phyloP scores from a whole-genome alignment of 2,329 filamentous ascomycete genomes.

The Hymenotorrendiella dingleyae region DNA sequence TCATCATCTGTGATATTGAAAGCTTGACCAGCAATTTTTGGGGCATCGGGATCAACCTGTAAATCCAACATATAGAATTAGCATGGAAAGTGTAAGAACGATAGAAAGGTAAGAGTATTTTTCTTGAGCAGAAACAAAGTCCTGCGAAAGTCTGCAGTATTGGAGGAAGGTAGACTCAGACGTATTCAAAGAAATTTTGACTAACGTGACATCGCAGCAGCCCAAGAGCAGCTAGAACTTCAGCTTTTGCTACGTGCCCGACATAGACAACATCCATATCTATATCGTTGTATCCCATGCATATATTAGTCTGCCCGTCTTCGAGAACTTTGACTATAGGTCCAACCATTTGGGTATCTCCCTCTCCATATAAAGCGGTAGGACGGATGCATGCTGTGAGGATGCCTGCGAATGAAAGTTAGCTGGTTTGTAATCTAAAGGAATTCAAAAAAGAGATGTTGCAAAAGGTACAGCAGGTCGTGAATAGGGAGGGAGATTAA shows the following conservation, averaged over 20 bases:
- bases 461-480: background rate
- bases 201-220: conserved; percentile 14
- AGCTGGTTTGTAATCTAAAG: background rate
- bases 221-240: conserved; percentile 40
- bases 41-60: conserved; percentile 10
- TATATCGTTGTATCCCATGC: conserved; percentile 46
- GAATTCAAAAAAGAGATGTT: background rate
- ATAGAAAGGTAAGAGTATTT: too few species aligned
- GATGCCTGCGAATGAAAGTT: too few species aligned
- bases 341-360: conserved; percentile 28
- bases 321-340: conserved; percentile 39
- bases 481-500: too few species aligned
- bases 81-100: too few species aligned
- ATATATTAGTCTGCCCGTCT: conserved; percentile 43
- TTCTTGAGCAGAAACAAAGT: too few species aligned
- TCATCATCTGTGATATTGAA: conserved; percentile 23
- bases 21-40: conserved; percentile 18
- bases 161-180: too few species aligned
- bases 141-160: too few species aligned
- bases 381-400: conserved; percentile 45
- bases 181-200: too few species aligned
- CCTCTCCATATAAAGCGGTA: conserved; percentile 46
- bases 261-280: conserved; percentile 35
- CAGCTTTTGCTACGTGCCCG: conserved; percentile 30
- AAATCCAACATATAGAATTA: too few species aligned